Evolutionary conservation across 495 filamentous ascomycete species (phyloP), one percentile per base, ranked within the genome.

Genomic region (Aspergillus cavernicola): DNA sequence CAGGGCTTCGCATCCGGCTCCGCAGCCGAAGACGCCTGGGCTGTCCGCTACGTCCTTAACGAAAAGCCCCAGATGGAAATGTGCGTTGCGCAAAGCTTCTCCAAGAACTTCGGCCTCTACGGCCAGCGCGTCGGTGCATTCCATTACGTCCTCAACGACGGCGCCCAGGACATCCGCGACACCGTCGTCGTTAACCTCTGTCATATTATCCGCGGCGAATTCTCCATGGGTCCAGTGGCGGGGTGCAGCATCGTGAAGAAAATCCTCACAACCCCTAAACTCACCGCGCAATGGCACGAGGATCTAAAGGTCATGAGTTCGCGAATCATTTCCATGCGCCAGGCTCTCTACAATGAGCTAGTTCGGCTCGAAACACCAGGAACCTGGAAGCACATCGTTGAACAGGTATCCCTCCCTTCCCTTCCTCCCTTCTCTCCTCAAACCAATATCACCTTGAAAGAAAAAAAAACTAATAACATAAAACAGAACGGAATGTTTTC

Each of bases 101-200:
- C 79, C 16, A 81, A 81, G 67, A 81, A 77, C 64, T 75, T 81
- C 51, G 79, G 79, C 36, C 69, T 81, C 28, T 81, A 81, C 57
- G 76, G 76, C 37, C 70, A 80, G 66, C 73, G 76, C 20, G 66
- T 74, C 35, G 76, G 77, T 50, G 72, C 70, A 13, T 74, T 76
- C 63, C 78, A 79, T 63, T 69, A 77, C 51, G 70, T 75, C 23
- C 63, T 68, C 40, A 64, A 60, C 50, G 60, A 66, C 13, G 63
- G 47, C 18, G 55, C 64, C 6, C 59, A 66, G 31, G 42, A 65
- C 13, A 56, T 73, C 29, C 70, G 66, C 29, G 71, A 73, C 26
- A 46, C 68, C 32, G 66, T 74, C 33, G 64, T 72, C 45, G 66
- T 69, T 50, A 73, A 72, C 57, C 66, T 78, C 18, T 72, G 70